phyloP scores from a whole-genome alignment of 306 rosid species.

The Trifolium subterraneum region DNA sequence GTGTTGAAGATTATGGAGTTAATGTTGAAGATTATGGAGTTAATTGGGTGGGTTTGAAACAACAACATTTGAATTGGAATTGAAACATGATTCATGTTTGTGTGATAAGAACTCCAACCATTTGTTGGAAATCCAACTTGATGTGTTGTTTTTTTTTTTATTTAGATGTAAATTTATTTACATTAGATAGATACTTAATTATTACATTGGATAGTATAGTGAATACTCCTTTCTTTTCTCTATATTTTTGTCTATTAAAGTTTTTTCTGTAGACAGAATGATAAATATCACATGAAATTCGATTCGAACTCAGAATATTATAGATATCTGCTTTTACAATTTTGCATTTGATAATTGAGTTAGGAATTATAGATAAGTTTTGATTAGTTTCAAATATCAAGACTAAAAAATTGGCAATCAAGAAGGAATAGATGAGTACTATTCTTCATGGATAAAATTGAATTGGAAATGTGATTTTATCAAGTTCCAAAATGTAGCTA shows the following conservation, averaged over 20 bases:
- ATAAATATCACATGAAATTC: too few relatives aligned
- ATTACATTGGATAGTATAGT: conserved; percentile 20
- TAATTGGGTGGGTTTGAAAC: background rate
- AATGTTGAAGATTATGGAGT: background rate
- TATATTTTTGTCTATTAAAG: background rate
- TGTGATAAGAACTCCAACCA: conserved; percentile 39
- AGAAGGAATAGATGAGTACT: too few relatives aligned
- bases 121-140: conserved; percentile 47
- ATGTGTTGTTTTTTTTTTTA: conserved; percentile 22
- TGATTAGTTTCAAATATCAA: background rate
- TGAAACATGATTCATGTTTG: conserved; percentile 8
- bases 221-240: conserved; percentile 14
- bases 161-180: conserved; percentile 36
- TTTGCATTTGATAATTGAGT: too few relatives aligned
- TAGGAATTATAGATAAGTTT: background rate
- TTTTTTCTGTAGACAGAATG: too few relatives aligned
- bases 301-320: too few relatives aligned
- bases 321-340: too few relatives aligned
- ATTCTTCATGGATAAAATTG: too few relatives aligned
- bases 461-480: too few relatives aligned
- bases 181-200: conserved; percentile 31
- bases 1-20: too few relatives aligned
- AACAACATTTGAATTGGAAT: background rate
- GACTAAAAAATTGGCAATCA: background rate
- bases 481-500: too few relatives aligned